Evolutionary conservation across 2,329 filamentous ascomycete genomes (phyloP).

Genomic region (Nemania diffusa): DNA sequence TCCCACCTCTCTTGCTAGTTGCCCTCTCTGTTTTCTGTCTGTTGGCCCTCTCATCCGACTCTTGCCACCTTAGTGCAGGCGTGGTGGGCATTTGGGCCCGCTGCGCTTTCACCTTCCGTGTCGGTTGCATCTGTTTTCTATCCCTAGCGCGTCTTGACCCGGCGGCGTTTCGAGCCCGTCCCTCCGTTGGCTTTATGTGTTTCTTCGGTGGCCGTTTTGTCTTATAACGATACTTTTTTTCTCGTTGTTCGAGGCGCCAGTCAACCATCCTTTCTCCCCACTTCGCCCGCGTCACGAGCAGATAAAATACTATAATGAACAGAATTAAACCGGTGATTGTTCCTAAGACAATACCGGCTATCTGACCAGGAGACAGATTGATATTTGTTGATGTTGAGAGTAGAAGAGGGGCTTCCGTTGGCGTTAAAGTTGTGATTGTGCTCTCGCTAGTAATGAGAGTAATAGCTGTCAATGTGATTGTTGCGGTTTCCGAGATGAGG

Average conservation of each 20-base stretch:
- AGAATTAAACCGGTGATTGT: slow-evolving; percentile 14
- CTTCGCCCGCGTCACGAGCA: slow-evolving; percentile 20
- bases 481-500: slow-evolving; percentile 23
- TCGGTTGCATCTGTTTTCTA: not conserved
- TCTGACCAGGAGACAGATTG: not conserved
- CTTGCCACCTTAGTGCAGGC: not conserved
- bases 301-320: slow-evolving; percentile 21
- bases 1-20: not conserved
- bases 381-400: not conserved
- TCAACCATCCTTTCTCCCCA: not conserved
- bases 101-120: not conserved
- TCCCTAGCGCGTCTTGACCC: not conserved
- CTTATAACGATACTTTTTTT: slow-evolving; percentile 1
- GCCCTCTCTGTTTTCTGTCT: not conserved
- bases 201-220: not conserved
- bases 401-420: slow-evolving; percentile 14
- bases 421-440: not conserved
- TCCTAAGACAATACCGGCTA: slow-evolving; percentile 17
- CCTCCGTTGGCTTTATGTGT: not conserved
- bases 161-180: not conserved
- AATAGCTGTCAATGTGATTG: slow-evolving; percentile 21
- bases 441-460: slow-evolving; percentile 20
- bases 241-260: slow-evolving; percentile 3
- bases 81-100: not conserved
- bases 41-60: not conserved